Percentiles rank a stretch among this genome's conserved stretches.
Evolutionary conservation across 2,329 filamentous ascomycete species (phyloP).

Genomic region (Sporothrix pseudoabietina): DNA sequence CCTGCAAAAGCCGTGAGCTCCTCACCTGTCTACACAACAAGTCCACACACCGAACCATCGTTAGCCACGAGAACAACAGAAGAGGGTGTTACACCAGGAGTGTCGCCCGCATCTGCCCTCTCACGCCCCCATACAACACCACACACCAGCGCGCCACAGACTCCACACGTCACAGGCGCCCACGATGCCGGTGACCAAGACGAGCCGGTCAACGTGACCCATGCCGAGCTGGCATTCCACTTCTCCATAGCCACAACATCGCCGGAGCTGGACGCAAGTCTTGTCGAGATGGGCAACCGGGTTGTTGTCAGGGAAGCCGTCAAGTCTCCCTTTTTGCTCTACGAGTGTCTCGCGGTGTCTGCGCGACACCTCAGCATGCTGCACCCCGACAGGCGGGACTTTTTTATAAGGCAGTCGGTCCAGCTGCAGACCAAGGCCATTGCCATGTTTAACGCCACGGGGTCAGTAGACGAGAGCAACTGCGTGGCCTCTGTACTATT

Average conservation of each 20-base stretch:
- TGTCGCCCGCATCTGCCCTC: slow-evolving; percentile 18
- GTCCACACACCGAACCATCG: slow-evolving; percentile 26
- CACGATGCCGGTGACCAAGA: slow-evolving; percentile 18
- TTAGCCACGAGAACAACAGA: background rate
- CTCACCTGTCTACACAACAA: slow-evolving; percentile 29
- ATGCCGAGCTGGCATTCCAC: slow-evolving; percentile 40
- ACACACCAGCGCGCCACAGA: slow-evolving; percentile 25
- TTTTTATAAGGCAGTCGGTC: slow-evolving; percentile 46
- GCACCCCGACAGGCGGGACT: slow-evolving; percentile 33
- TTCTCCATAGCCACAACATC: slow-evolving; percentile 32
- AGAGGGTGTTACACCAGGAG: slow-evolving; percentile 13
- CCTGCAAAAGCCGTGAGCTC: background rate
- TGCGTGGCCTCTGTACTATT: slow-evolving; percentile 49
- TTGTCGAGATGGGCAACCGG: slow-evolving; percentile 30
- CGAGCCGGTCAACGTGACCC: slow-evolving; percentile 36
- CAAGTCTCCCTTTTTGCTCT: slow-evolving; percentile 44
- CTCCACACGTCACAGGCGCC: slow-evolving; percentile 17
- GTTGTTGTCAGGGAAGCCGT: slow-evolving; percentile 36
- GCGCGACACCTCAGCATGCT: slow-evolving; percentile 44
- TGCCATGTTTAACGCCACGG: slow-evolving; percentile 43
- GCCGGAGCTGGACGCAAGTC: slow-evolving; percentile 32
- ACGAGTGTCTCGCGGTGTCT: slow-evolving; percentile 44
- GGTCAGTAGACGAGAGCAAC: slow-evolving; percentile 32
- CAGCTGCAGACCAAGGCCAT: slow-evolving; percentile 51
- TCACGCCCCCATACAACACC: slow-evolving; percentile 22